Conservation (phyloP, 345 rosid genomes). For the Linum lewisii region DNA sequence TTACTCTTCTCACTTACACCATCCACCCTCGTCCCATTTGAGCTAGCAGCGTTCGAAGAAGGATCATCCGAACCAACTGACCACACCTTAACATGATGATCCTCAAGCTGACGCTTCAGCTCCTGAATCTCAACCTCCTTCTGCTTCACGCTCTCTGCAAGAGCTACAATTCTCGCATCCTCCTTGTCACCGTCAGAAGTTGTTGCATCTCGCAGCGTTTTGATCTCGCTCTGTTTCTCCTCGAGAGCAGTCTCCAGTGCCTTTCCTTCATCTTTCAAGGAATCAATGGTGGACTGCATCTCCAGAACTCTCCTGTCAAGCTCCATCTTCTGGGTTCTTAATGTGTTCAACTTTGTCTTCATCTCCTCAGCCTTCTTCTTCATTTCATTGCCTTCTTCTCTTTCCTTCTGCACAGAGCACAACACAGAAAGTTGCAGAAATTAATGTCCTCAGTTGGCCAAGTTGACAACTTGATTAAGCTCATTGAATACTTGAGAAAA, state of each 20-base stretch:
- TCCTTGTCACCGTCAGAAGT: slow-evolving; percentile 7
- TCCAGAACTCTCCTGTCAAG: slow-evolving; percentile 33
- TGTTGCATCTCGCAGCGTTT: slow-evolving; percentile 15
- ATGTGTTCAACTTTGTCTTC: slow-evolving; percentile 29
- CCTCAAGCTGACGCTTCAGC: slow-evolving; percentile 29
- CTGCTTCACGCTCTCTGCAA: slow-evolving; percentile 38
- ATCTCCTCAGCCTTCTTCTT: slow-evolving; percentile 34
- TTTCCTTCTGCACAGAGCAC: slow-evolving; percentile 36
- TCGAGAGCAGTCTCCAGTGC: slow-evolving; percentile 34
- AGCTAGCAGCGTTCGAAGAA: slow-evolving; percentile 4
- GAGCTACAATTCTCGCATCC: slow-evolving; percentile 15
- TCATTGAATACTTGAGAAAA: too few species aligned
- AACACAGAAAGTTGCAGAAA: neutral
- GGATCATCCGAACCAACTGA: slow-evolving; percentile 27
- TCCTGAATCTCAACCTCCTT: slow-evolving; percentile 40
- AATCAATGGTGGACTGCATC: slow-evolving; percentile 43
- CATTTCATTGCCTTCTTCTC: slow-evolving; percentile 32
- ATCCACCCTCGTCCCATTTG: slow-evolving; percentile 12
- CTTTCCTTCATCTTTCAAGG: slow-evolving; percentile 46
- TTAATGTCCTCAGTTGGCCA: too few species aligned
- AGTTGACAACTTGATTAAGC: too few species aligned
- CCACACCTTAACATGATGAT: slow-evolving; percentile 17
- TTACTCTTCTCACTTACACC: slow-evolving; percentile 8
- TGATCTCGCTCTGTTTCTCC: slow-evolving; percentile 39
- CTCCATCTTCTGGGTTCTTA: slow-evolving; percentile 43